Base-by-base conservation (phyloP, 2,329 filamentous ascomycete genomes). In the Volutella citrinella region DNA sequence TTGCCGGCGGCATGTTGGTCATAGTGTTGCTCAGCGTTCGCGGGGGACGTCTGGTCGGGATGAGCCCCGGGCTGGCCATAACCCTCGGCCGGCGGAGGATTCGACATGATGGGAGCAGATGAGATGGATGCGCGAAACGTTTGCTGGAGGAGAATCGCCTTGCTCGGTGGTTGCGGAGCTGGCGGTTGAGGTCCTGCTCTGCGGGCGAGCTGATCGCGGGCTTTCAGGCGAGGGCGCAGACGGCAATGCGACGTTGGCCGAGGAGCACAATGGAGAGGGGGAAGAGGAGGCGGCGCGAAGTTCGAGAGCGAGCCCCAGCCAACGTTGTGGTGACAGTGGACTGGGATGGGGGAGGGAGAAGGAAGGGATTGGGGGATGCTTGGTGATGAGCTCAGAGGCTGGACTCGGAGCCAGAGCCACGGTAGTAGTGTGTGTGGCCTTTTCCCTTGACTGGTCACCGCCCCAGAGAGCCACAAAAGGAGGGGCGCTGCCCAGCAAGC, bases 51-150 rank as follows among this genome's bases (percentile, higher is more conserved):
- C n/a, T n/a, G n/a, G n/a, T n/a, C n/a, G n/a, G n/a, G n/a, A n/a
- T n/a, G n/a, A n/a, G n/a, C n/a, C n/a, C n/a, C n/a, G n/a, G n/a
- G n/a, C n/a, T n/a, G n/a, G n/a, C 48, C 48, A 57, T 75, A 72
- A 59, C 69, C 71, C 42, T 78, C 72, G 50, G 67, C 65, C 44
- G 50, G 48, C 42, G 72, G 72, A 53, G 74, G 74, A 52, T 73
- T 73, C 54, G 76, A 74, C 76, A 80, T 80, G 57, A 55, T 65
- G 54, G 47, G 42, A 43, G n/a, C n/a, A n/a, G n/a, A n/a, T n/a
- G n/a, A n/a, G n/a, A n/a, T n/a, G n/a, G n/a, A n/a, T n/a, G n/a
- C n/a, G n/a, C n/a, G n/a, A n/a, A n/a, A n/a, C n/a, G n/a, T n/a
- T n/a, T n/a, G n/a, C n/a, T n/a, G n/a, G n/a, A n/a, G n/a, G n/a